These are phyloP conservation scores for Xylariaceae sp. DNA, from an alignment of 2,329 filamentous ascomycete species.

Conservation along the genomic window DNA sequence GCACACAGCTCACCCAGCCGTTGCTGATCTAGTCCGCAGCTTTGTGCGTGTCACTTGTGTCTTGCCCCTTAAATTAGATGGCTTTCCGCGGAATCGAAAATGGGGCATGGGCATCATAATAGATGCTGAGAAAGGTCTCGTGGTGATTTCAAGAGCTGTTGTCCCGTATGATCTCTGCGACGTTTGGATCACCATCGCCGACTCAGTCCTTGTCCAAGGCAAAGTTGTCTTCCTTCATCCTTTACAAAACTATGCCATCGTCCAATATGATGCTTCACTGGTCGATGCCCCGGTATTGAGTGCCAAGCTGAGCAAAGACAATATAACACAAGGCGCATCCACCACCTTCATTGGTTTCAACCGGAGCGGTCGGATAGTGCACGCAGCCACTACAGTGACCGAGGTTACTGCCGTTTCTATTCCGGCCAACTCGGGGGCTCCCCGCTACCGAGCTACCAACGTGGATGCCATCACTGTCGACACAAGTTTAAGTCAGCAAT, in stretches of 20 bases:
- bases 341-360: conserved; percentile 99
- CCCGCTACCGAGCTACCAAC: conserved; percentile 90
- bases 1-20: conserved; percentile 80
- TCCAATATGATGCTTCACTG: conserved; percentile 88
- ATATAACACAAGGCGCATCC: conserved; percentile 87
- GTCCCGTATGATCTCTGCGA: conserved; percentile 97
- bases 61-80: conserved; percentile 94
- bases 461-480: conserved; percentile 97
- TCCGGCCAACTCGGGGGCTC: conserved; percentile 85
- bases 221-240: conserved; percentile 96
- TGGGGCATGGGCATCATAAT: conserved; percentile 97
- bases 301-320: conserved; percentile 74
- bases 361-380: conserved; percentile 87
- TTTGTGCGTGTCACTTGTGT: conserved; percentile 91
- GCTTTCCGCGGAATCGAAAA: conserved; percentile 92
- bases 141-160: conserved; percentile 89
- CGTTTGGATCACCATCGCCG: conserved; percentile 91
- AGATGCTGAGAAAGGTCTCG: conserved; percentile 91
- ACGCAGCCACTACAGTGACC: conserved; percentile 90
- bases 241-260: conserved; percentile 91
- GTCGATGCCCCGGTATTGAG: conserved; percentile 93
- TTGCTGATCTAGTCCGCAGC: conserved; percentile 89
- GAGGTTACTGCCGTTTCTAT: conserved; percentile 97
- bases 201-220: conserved; percentile 90
- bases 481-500: conserved; percentile 84